Base-by-base conservation (phyloP, 202 grass and related monocot species). In the Cymbopogon flexuosus region DNA sequence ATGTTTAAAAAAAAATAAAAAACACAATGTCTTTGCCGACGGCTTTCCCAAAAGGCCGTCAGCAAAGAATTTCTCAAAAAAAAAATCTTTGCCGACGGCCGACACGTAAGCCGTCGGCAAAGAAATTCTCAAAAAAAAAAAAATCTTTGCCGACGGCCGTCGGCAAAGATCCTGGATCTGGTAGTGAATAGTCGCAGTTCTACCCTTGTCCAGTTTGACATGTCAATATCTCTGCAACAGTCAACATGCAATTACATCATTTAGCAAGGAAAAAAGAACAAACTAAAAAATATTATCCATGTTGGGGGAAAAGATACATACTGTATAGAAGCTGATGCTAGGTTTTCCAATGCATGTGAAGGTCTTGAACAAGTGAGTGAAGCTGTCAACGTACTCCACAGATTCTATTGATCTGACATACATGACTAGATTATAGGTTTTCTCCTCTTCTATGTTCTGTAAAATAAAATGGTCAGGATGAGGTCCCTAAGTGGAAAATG, bases 191-290 rank as follows among this genome's bases (percentile, higher is more conserved):
- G 82, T 7, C 87, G 68, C 82, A 84, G 79, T 84, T 94, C 88
- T 62, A 94, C 46, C 54, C 87, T 93, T 75, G 68, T 93, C 95
- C 92, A 98, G 59, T 94, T 86, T 21, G 86, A 94, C 12, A 89
- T 58, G 31, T 76, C 76, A 33, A 45, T 70, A 86, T 78, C 84
- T 84, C 95, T 98, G 82, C 64, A 87, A 14, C 42, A 49, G 87
- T 16, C 47, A 18, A 51, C 3, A 51, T 51, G 42, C 3, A 77
- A 70, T 75, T 10, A 51, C 47, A 51, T 51, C 4, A 83, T 67
- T 82, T 23, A 78, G 37, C 0, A 7, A 62, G 33, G 18, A 77
- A 81, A 16, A 59, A 65, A 19, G 0, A 71, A 71, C 15, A 49
- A 49, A 49, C 46, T 49, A 14, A 49, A 49, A 49, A 16, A 72